Percentiles rank a stretch among this genome's conserved stretches.
These are phyloP conservation scores for Sarcomyxa edulis DNA, from an alignment of 768 basidiomycete genomes.

Conservation along the genomic window DNA sequence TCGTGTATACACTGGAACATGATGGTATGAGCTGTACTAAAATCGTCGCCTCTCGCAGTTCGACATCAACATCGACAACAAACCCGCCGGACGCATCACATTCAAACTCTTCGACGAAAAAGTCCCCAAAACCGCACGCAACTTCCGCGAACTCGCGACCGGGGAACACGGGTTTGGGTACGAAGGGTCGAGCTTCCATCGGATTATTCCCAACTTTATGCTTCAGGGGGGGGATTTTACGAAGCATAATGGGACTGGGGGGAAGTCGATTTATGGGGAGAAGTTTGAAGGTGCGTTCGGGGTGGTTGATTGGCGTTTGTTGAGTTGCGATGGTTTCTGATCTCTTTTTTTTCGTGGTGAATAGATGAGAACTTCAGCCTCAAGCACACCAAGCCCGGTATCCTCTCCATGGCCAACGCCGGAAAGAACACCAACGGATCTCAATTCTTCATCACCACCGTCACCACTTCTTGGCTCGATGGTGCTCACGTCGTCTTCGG, in stretches of 20 bases:
- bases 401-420: constrained; percentile 80
- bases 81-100: constrained; percentile 49
- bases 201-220: constrained; percentile 82
- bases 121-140: constrained; percentile 68
- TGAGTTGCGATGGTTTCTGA: constrained; percentile 1
- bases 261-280: constrained; percentile 73
- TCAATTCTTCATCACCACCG: constrained; percentile 89
- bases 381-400: constrained; percentile 66
- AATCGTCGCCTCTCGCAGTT: constrained; percentile 43
- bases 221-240: constrained; percentile 91
- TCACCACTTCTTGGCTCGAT: constrained; percentile 73
- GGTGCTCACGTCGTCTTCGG: constrained; percentile 87
- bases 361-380: constrained; percentile 81
- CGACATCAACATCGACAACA: constrained; percentile 47
- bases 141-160: constrained; percentile 89
- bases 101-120: constrained; percentile 85
- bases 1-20: background rate
- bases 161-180: constrained; percentile 76
- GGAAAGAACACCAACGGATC: constrained; percentile 83
- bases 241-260: constrained; percentile 62
- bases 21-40: background rate
- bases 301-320: no score
- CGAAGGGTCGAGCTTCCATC: constrained; percentile 64
- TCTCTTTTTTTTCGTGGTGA: background rate
- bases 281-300: constrained; percentile 57